phyloP scores from a whole-genome alignment of 2,329 filamentous ascomycete genomes.

The Tolypocladium amazonense region DNA sequence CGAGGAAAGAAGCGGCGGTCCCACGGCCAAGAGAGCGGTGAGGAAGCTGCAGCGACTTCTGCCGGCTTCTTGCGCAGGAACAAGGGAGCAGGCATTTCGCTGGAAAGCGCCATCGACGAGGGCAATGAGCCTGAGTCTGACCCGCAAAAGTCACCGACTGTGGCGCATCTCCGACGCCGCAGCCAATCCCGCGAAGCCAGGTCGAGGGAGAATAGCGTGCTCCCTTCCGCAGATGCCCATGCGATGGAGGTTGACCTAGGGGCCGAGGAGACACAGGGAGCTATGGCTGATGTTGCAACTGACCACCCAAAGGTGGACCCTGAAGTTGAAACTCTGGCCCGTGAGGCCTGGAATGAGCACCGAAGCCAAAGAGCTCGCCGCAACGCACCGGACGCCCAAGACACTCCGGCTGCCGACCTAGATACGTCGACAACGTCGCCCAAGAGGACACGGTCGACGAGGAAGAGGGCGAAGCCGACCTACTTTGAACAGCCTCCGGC shows the following conservation, averaged over 20 bases:
- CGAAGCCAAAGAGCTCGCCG: slow-evolving; percentile 13
- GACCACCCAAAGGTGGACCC: slow-evolving; percentile 5
- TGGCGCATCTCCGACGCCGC: slow-evolving; percentile 13
- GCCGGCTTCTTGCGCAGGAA: slow-evolving; percentile 5
- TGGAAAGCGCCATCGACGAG: slow-evolving; percentile 8
- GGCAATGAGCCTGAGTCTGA: slow-evolving; percentile 9
- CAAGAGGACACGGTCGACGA: slow-evolving; percentile 21
- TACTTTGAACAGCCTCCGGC: slow-evolving; percentile 26
- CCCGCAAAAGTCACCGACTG: slow-evolving; percentile 16
- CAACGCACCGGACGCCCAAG: slow-evolving; percentile 4
- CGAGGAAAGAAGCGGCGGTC: slow-evolving; percentile 22
- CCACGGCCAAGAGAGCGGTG: slow-evolving; percentile 9
- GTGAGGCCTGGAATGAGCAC: slow-evolving; percentile 24
- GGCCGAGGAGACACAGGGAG: slow-evolving; percentile 1
- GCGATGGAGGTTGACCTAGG: slow-evolving; percentile 13
- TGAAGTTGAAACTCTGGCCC: slow-evolving; percentile 19
- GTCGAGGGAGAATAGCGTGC: slow-evolving; percentile 15
- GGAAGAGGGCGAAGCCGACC: slow-evolving; percentile 39
- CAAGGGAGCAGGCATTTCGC: slow-evolving; percentile 2
- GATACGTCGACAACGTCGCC: slow-evolving; percentile 4
- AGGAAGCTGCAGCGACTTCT: slow-evolving; percentile 1
- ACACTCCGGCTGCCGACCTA: slow-evolving; percentile 2
- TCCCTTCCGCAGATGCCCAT: slow-evolving; percentile 6
- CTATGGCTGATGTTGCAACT: neutral
- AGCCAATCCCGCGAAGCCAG: slow-evolving; percentile 15